Conservation (phyloP, 2,329 filamentous ascomycete species). For the Hypomyces perniciosus region DNA sequence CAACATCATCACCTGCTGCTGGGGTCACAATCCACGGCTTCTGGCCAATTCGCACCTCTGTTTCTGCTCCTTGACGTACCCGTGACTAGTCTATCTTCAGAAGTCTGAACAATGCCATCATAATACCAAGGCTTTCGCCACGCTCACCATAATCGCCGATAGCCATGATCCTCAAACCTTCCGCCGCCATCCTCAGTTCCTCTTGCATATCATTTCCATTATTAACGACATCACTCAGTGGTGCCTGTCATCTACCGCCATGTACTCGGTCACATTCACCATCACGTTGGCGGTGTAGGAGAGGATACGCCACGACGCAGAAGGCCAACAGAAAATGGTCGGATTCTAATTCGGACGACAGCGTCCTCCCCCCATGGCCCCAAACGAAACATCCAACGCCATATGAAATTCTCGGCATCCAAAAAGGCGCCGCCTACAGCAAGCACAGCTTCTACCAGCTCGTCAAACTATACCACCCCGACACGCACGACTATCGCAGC, state of each 20-base stretch:
- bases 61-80: no score
- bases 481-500: slow-evolving; percentile 42
- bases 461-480: slow-evolving; percentile 94
- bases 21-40: no score
- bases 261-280: neutral
- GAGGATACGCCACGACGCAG: slow-evolving; percentile 5
- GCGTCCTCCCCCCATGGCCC: slow-evolving; percentile 39
- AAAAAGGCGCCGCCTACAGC: slow-evolving; percentile 61
- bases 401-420: slow-evolving; percentile 74
- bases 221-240: neutral
- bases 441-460: slow-evolving; percentile 84
- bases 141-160: neutral
- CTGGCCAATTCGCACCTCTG: no score
- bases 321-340: slow-evolving; percentile 1
- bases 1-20: no score
- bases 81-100: no score
- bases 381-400: slow-evolving; percentile 59
- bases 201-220: neutral
- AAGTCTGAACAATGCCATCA: no score
- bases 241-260: neutral
- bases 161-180: slow-evolving; percentile 8
- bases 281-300: neutral
- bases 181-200: neutral
- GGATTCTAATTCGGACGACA: neutral
- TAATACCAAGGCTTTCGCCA: no score